A percentile compares a stretch with the other conserved stretches of the same genome.
Evolutionary conservation across 140 eudicot genomes (phyloP).

Genomic region (Senecio squalidus): DNA sequence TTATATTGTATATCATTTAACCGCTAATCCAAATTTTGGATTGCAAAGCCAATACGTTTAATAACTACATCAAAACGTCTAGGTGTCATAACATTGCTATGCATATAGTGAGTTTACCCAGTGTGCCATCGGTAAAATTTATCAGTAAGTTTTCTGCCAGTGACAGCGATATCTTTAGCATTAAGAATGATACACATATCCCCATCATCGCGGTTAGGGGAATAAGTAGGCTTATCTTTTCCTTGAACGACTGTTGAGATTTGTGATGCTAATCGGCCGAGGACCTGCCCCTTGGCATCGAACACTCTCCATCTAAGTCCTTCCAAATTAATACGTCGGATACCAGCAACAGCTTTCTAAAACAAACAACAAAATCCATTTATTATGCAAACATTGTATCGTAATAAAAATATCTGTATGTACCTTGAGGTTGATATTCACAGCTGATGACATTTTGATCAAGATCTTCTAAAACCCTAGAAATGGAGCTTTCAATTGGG

Average conservation of each 20-base stretch:
- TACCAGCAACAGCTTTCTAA: constrained; percentile 92
- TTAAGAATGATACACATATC: constrained; percentile 84
- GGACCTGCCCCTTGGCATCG: constrained; percentile 95
- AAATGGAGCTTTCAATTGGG: background rate
- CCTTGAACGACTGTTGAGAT: constrained; percentile 88
- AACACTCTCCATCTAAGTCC: constrained; percentile 93
- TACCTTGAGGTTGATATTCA: constrained; percentile 52
- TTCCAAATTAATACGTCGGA: constrained; percentile 76
- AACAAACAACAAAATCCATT: background rate
- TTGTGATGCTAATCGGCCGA: constrained; percentile 91
- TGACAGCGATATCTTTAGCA: constrained; percentile 78
- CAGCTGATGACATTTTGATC: background rate
- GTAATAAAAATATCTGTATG: background rate
- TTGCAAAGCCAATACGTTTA: too few species aligned
- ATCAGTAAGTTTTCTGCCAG: constrained; percentile 88
- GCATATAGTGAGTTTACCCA: too few species aligned
- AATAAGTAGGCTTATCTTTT: constrained; percentile 85
- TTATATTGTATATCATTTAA: too few species aligned
- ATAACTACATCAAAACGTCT: too few species aligned
- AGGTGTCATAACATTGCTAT: too few species aligned
- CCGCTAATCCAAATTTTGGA: too few species aligned
- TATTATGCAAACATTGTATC: background rate
- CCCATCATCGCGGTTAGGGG: constrained; percentile 85
- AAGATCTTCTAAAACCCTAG: background rate
- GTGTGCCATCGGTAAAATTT: constrained; percentile 86